A percentile compares a stretch with the other conserved stretches of the same genome.
Evolutionary conservation across 805 yeast genomes (phyloP).

Genomic region (Wickerhamomyces tratensis): DNA sequence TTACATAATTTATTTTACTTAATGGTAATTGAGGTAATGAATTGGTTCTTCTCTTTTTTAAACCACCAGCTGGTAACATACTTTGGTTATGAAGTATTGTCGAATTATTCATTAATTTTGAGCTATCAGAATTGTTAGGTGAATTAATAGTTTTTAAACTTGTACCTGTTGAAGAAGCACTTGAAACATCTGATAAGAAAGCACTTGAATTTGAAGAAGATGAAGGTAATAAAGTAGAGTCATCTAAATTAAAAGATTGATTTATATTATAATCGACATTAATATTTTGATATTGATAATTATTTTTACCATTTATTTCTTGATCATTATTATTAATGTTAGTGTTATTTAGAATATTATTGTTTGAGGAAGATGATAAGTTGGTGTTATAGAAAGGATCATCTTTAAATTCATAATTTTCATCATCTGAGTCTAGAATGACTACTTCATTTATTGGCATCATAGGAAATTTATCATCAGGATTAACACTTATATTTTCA

Average conservation of each 20-base stretch:
- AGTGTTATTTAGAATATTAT: too few species aligned
- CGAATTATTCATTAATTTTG: too few species aligned
- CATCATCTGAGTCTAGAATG: slow-evolving; percentile 32
- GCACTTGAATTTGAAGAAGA: neutral
- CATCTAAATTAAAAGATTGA: neutral
- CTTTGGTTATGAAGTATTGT: neutral
- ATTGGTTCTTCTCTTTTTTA: slow-evolving; percentile 38
- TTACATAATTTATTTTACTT: slow-evolving; percentile 31
- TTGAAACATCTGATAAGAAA: neutral
- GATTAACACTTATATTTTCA: too few species aligned
- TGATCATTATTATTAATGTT: too few species aligned
- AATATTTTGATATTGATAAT: neutral
- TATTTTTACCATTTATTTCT: too few species aligned
- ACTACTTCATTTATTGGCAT: slow-evolving; percentile 12
- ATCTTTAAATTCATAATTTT: slow-evolving; percentile 21
- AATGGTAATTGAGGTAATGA: slow-evolving; percentile 46
- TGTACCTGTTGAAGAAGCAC: neutral
- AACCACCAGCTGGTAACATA: slow-evolving; percentile 13
- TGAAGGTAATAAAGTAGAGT: neutral
- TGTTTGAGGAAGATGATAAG: neutral
- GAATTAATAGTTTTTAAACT: too few species aligned
- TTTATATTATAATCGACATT: neutral
- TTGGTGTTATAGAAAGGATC: neutral
- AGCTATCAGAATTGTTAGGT: too few species aligned
- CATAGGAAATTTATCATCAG: neutral